Evolutionary conservation across 352 stramenopile genomes (phyloP).

Genomic region (Pythium sp.): DNA sequence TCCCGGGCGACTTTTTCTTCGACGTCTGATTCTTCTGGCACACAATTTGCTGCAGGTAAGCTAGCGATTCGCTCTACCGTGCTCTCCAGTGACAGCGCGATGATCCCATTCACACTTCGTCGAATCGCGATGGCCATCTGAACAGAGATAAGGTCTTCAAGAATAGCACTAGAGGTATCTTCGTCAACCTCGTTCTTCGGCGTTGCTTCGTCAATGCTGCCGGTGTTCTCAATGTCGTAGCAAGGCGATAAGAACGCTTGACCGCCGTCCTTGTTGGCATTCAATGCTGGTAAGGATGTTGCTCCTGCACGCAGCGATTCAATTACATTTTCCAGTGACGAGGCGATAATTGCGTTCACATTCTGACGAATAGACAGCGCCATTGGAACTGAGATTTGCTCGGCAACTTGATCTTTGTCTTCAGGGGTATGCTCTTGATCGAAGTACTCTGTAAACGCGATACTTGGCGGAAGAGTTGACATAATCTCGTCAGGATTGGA

Average conservation of each 20-base stretch:
- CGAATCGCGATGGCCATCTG: slow-evolving; percentile 40
- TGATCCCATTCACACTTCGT: slow-evolving; percentile 32
- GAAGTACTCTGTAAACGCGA: neutral
- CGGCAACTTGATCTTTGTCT: neutral
- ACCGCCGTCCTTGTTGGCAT: neutral
- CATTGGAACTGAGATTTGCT: slow-evolving; percentile 23
- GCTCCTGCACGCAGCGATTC: slow-evolving; percentile 21
- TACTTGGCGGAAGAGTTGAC: neutral
- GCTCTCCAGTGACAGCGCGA: slow-evolving; percentile 33
- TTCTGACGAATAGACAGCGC: slow-evolving; percentile 33
- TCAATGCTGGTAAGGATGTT: neutral
- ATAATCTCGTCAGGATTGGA: neutral
- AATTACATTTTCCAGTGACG: slow-evolving; percentile 30
- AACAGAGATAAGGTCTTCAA: slow-evolving; percentile 20
- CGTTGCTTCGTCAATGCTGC: neutral
- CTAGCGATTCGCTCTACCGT: slow-evolving; percentile 19
- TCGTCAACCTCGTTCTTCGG: neutral
- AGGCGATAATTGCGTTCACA: slow-evolving; percentile 38
- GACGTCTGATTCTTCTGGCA: neutral
- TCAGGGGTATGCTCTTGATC: neutral
- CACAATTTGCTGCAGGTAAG: neutral
- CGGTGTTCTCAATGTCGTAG: too few species aligned
- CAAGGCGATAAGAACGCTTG: neutral
- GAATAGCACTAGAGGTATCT: neutral
- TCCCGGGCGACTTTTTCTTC: neutral